A percentile compares a stretch with the other conserved stretches of the same genome.
Conservation (phyloP, 371 early-diverging fungal genomes). For the Umbelopsis sp. region DNA sequence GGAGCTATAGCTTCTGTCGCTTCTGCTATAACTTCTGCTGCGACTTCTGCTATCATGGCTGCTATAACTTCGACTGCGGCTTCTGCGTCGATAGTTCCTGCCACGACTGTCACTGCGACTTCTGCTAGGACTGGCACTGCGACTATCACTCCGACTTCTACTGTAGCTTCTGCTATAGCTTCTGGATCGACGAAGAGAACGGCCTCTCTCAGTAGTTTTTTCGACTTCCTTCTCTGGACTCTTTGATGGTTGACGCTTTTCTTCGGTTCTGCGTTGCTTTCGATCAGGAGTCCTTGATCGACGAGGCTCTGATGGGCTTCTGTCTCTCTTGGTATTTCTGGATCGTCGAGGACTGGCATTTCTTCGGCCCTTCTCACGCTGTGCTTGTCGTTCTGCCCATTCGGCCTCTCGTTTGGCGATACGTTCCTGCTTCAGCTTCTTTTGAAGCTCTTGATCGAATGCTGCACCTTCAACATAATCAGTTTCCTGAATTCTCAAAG, state of each 20-base stretch:
- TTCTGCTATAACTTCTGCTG: slow-evolving; percentile 27
- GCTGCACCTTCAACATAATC: slow-evolving; percentile 81
- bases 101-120: slow-evolving; percentile 24
- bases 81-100: slow-evolving; percentile 21
- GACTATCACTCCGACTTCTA: slow-evolving; percentile 24
- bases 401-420: slow-evolving; percentile 43
- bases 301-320: slow-evolving; percentile 6
- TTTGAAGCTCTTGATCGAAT: slow-evolving; percentile 80
- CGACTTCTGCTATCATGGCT: slow-evolving; percentile 20
- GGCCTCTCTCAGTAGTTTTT: slow-evolving; percentile 23
- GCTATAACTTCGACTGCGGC: slow-evolving; percentile 26
- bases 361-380: slow-evolving; percentile 20
- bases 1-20: background rate
- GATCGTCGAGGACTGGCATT: background rate
- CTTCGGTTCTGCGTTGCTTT: slow-evolving; percentile 1
- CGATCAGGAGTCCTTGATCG: slow-evolving; percentile 1
- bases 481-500: slow-evolving; percentile 66
- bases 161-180: slow-evolving; percentile 25
- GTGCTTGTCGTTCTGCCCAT: slow-evolving; percentile 32
- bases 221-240: background rate
- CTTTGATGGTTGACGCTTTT: background rate
- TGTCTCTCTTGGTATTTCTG: slow-evolving; percentile 5
- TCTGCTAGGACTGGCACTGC: slow-evolving; percentile 27
- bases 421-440: slow-evolving; percentile 56
- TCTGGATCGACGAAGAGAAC: slow-evolving; percentile 11